These are phyloP conservation scores for Cucurbita ficifolia DNA, from an alignment of 306 rosid species.

Conservation along the genomic window DNA sequence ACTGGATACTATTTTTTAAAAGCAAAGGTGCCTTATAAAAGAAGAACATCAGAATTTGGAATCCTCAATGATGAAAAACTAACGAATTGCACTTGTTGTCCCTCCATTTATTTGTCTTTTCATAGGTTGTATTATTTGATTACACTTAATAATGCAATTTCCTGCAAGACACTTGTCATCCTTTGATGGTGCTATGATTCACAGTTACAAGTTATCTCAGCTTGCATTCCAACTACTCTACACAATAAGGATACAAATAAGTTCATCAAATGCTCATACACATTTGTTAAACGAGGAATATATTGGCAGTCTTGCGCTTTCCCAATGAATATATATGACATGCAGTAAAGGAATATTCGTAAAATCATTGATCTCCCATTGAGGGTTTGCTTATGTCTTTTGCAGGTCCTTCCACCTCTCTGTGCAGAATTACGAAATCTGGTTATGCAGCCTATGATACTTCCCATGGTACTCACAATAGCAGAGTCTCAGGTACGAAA, in stretches of 20 bases:
- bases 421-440: conserved; percentile 96
- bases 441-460: conserved; percentile 94
- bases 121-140: neutral
- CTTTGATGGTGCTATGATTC: neutral
- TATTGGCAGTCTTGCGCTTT: neutral
- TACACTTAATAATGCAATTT: neutral
- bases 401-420: conserved; percentile 95
- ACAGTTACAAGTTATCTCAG: neutral
- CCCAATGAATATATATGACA: neutral
- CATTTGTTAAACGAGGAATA: neutral
- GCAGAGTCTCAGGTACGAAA: conserved; percentile 90
- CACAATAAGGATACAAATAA: neutral
- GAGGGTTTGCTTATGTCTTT: conserved; percentile 15
- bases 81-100: neutral
- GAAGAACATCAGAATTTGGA: neutral
- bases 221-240: neutral
- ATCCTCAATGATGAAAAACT: neutral
- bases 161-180: neutral
- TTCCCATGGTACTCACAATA: conserved; percentile 97
- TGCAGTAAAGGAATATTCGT: neutral
- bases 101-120: neutral
- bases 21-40: neutral
- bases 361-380: neutral
- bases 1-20: neutral
- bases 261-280: neutral